Percentiles rank a stretch among this genome's conserved stretches.
These are phyloP conservation scores for Solanum hybrid DNA, from an alignment of 305 asterid species.

Conservation along the genomic window DNA sequence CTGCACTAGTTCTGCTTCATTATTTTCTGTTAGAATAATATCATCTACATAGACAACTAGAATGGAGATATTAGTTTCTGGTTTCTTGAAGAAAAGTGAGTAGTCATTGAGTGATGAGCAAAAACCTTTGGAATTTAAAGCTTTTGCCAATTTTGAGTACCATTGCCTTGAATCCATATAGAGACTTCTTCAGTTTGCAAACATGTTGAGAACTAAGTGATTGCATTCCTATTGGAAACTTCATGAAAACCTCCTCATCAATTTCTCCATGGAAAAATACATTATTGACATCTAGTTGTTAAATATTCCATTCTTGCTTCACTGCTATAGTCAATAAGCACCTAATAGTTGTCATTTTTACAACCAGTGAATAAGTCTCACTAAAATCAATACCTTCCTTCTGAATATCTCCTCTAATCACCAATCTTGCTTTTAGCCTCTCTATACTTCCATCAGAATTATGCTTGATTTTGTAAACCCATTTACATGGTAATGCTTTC, in stretches of 20 bases:
- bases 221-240: neutral
- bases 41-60: neutral
- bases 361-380: neutral
- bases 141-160: neutral
- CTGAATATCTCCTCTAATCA: neutral
- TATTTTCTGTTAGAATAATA: neutral
- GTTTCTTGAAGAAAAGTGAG: neutral
- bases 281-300: neutral
- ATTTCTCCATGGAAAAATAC: neutral
- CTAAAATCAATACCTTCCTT: neutral
- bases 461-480: neutral
- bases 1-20: neutral
- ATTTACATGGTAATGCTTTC: neutral
- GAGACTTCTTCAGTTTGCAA: neutral
- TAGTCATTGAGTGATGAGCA: neutral
- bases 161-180: neutral
- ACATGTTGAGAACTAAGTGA: neutral
- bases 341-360: neutral
- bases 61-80: neutral
- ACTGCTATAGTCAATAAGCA: neutral
- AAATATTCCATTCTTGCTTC: neutral
- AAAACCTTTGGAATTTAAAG: neutral
- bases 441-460: neutral
- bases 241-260: neutral
- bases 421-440: neutral